These are phyloP conservation scores for Annulohypoxylon truncatum DNA, from an alignment of 2,329 filamentous ascomycete genomes.

Conservation along the genomic window DNA sequence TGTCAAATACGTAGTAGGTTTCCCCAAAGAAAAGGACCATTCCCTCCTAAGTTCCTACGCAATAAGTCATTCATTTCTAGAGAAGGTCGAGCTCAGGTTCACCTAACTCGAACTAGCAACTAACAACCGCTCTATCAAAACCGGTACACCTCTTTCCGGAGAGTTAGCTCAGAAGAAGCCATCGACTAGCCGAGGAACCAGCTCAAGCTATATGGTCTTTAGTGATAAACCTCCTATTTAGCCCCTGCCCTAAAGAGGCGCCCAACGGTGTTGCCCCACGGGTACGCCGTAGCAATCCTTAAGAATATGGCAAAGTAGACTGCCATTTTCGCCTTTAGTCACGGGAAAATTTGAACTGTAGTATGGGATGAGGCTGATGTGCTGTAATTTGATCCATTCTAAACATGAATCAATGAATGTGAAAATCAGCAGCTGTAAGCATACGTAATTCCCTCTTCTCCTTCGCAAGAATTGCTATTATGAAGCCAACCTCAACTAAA, in stretches of 20 bases:
- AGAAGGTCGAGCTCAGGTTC: background rate
- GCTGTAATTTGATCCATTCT: background rate
- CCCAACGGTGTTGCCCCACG: background rate
- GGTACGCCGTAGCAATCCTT: background rate
- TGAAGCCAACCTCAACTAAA: background rate
- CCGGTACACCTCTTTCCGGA: background rate
- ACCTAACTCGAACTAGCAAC: background rate
- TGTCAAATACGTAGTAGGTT: too few relatives aligned
- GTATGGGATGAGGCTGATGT: background rate
- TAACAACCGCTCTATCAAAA: background rate
- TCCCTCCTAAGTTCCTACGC: background rate
- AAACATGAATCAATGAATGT: background rate
- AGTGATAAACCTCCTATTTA: background rate
- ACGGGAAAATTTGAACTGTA: background rate
- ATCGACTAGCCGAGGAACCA: background rate
- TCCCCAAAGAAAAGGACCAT: background rate
- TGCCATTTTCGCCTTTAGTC: background rate
- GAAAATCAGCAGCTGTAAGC: background rate
- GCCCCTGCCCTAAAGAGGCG: background rate
- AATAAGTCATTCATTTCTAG: background rate
- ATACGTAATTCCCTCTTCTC: too few relatives aligned
- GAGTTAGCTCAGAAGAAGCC: background rate
- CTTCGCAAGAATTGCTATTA: background rate
- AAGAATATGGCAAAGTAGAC: background rate
- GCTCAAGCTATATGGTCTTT: background rate